Evolutionary conservation across 441 rosid genomes (phyloP).

Genomic region (Populus hybrid): DNA sequence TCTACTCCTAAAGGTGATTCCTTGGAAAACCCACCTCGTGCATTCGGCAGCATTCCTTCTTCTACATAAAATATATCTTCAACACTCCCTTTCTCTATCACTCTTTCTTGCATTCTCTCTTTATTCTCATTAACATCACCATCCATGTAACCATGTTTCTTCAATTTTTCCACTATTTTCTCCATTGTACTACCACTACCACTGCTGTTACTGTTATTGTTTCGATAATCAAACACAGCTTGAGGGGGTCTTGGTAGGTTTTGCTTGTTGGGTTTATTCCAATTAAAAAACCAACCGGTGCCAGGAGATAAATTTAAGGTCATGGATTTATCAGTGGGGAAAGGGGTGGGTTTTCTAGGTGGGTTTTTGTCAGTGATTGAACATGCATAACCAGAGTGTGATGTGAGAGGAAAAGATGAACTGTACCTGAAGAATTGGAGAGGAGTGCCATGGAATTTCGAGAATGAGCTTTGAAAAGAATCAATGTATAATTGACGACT

Average conservation of each 20-base stretch:
- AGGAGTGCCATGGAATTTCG: constrained; percentile 39
- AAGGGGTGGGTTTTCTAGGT: constrained; percentile 22
- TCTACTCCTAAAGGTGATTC: constrained; percentile 46
- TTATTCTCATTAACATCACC: constrained; percentile 32
- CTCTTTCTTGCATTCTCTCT: constrained; percentile 36
- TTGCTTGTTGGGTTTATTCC: constrained; percentile 22
- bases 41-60: constrained; percentile 57
- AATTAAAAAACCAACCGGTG: constrained; percentile 21
- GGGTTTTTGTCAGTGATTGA: constrained; percentile 23
- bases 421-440: constrained; percentile 45
- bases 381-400: constrained; percentile 11
- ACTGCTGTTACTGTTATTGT: constrained; percentile 13
- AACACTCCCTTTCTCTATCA: constrained; percentile 65
- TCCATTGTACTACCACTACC: constrained; percentile 67
- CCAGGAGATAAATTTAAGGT: constrained; percentile 24
- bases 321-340: constrained; percentile 22
- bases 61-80: constrained; percentile 76
- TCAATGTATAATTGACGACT: constrained; percentile 50
- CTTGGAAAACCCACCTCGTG: constrained; percentile 55
- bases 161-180: constrained; percentile 75
- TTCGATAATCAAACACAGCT: constrained; percentile 22
- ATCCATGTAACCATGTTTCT: constrained; percentile 60
- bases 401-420: constrained; percentile 29
- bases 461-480: constrained; percentile 49
- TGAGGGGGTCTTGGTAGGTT: constrained; percentile 23